Evolutionary conservation across 2,329 filamentous ascomycete genomes (phyloP), one percentile per base, ranked within the genome.

Genomic region (Talaromyces sp.): DNA sequence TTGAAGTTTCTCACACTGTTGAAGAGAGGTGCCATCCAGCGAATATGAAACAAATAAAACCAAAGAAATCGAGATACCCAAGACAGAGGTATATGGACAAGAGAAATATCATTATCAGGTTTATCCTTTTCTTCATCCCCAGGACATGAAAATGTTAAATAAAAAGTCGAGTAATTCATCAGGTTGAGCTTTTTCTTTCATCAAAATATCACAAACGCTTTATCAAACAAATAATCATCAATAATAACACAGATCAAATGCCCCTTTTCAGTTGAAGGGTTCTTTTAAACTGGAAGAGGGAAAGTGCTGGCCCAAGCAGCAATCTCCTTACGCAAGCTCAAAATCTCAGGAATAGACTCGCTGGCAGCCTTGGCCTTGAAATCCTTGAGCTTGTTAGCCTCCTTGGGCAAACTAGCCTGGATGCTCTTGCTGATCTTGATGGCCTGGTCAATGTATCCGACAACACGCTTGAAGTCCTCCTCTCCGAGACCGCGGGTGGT

Each of bases 371-470:
- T 94, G 77, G 88, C 88, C 86, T 94, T 96, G 90, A 99, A 98
- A 85, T 99, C 95, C 89, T 98, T 98, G 80, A 96, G 91, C 88
- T 96, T 97, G 88, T 98, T 99, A 75, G 92, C 92, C 81, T 95
- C 91, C 88, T 97, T 97, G 79, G 95, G 94, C 27, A 98, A 87
- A 69, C 85, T 83, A 66, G 77, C 84, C 84, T 98, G 95, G 73
- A 96, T 85, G 76, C 93, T 88, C 86, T 93, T 92, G 86, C 90
- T 91, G 76, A 98, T 86, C 83, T 91, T 91, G 85, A 98, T 91
- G 79, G 88, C 86, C 75, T 89, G 85, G 79, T 96, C 92, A 72
- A 98, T 97, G 85, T 97, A 98, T 71, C 82, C 79, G 70, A 90
- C 93, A 68, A 99, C 93, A 72, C 90, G 88, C 82, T 92, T 90